Evolutionary conservation across 2,329 filamentous ascomycete species (phyloP), one percentile per base, ranked within the genome.

Genomic region (Aureobasidium mangrovei): DNA sequence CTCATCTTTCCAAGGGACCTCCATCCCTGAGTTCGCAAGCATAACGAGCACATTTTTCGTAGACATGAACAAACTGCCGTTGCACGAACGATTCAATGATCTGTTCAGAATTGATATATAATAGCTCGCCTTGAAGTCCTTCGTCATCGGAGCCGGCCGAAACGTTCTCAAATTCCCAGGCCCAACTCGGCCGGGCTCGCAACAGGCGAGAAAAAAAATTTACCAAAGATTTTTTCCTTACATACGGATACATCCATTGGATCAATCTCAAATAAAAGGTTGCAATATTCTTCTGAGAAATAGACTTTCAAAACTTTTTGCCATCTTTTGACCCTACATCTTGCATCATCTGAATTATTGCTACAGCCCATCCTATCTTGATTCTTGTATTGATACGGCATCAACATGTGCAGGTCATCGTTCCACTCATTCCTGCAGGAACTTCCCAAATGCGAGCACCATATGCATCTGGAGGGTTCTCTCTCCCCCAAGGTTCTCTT

Each of bases 371-470:
- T 18, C 18, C 18, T 18, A 18, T 35, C 32, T 35, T 7, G 10
- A 35, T 35, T 2, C 10, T 35, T 35, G 32, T 10, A 35, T 41
- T 7, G 18, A 41, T 24, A 42, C 18, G 26, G n/a, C 12, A 44
- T 10, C 46, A 40, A 53, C 24, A 66, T 66, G 63, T 84, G 80
- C 68, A 72, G 78, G 62, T 70, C 72, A 35, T 62, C 70, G 10
- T 68, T 81, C 49, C 81, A 83, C 69, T 67, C 73, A 40, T 82
- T 88, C 65, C 75, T 90, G 36, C 69, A 72, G 49, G 76, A 77
- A 32, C 77, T 91, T 31, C 86, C 86, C 59, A 91, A 91, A 74
- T 87, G 84, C 70, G 87, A 91, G 67, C 86, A 90, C 65, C 87
- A 91, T 70, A 79, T 91, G 53, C 87, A 91, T 66, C 76, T 91